Conservation (phyloP, 2,329 filamentous ascomycete species). For the Clonostachys rosea region DNA sequence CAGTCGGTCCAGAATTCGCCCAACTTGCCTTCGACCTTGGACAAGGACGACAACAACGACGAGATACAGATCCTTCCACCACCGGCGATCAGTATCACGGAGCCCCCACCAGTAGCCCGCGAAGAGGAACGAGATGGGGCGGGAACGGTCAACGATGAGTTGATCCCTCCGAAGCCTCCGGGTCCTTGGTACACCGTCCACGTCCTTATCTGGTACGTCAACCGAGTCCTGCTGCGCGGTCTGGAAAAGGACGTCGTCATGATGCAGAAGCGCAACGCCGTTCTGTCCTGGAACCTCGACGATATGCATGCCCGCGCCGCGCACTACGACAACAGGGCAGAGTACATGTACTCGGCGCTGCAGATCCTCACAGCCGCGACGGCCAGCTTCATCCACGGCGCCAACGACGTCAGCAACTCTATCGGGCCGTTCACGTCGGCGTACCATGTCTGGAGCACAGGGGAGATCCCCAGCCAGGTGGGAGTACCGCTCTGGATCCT, state of each 20-base stretch:
- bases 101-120: not conserved
- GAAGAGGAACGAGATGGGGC: not conserved
- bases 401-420: slow-evolving; percentile 61
- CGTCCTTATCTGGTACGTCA: slow-evolving; percentile 32
- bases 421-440: slow-evolving; percentile 60
- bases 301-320: slow-evolving; percentile 50
- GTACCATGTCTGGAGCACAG: slow-evolving; percentile 53
- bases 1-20: too few relatives aligned
- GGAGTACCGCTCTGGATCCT: slow-evolving; percentile 44
- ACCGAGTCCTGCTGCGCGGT: slow-evolving; percentile 37
- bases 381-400: slow-evolving; percentile 60
- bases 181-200: slow-evolving; percentile 32
- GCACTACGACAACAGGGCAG: slow-evolving; percentile 52
- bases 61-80: slow-evolving; percentile 23
- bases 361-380: slow-evolving; percentile 57
- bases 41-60: slow-evolving; percentile 15
- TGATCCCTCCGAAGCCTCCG: slow-evolving; percentile 21
- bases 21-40: too few relatives aligned
- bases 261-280: slow-evolving; percentile 26
- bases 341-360: slow-evolving; percentile 56
- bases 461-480: slow-evolving; percentile 25
- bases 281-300: slow-evolving; percentile 47
- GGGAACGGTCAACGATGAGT: not conserved
- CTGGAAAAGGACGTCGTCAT: slow-evolving; percentile 41
- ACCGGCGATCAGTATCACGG: slow-evolving; percentile 11